Evolutionary conservation across 257 asterid genomes (phyloP).

Genomic region (Anisodus acutangulus): DNA sequence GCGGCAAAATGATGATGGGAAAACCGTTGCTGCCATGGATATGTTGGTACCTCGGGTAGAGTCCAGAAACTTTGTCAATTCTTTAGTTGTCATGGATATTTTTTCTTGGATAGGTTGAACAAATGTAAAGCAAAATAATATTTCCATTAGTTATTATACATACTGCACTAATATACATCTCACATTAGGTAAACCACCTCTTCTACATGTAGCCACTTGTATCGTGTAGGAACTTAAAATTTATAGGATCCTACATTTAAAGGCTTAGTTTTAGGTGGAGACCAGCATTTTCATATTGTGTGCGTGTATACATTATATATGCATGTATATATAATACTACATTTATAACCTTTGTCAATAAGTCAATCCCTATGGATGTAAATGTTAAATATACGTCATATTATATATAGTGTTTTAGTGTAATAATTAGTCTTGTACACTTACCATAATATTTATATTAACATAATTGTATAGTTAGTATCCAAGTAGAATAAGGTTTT

Average conservation of each 20-base stretch:
- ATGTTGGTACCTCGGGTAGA: constrained; percentile 98
- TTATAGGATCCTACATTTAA: not conserved
- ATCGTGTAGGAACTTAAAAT: not conserved
- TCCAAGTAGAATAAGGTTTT: no score
- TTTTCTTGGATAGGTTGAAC: not conserved
- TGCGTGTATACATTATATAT: not conserved
- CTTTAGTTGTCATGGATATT: not conserved
- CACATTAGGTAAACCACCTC: not conserved
- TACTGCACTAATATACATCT: not conserved
- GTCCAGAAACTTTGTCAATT: not conserved
- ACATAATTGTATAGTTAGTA: no score
- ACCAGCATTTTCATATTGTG: not conserved
- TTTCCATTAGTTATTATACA: not conserved
- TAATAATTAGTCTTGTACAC: no score
- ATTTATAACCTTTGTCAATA: not conserved
- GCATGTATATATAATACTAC: not conserved
- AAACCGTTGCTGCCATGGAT: constrained; percentile 99
- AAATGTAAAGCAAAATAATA: not conserved
- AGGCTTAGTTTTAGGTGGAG: no score
- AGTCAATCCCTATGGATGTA: not conserved
- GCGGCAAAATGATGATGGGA: constrained; percentile 95
- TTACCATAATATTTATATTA: no score
- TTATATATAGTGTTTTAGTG: no score
- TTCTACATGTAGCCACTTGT: not conserved
- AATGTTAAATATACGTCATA: no score